A percentile compares a stretch with the other conserved stretches of the same genome.
Conservation (phyloP, 257 asterid genomes). For the Solanum megistacrolobum region DNA sequence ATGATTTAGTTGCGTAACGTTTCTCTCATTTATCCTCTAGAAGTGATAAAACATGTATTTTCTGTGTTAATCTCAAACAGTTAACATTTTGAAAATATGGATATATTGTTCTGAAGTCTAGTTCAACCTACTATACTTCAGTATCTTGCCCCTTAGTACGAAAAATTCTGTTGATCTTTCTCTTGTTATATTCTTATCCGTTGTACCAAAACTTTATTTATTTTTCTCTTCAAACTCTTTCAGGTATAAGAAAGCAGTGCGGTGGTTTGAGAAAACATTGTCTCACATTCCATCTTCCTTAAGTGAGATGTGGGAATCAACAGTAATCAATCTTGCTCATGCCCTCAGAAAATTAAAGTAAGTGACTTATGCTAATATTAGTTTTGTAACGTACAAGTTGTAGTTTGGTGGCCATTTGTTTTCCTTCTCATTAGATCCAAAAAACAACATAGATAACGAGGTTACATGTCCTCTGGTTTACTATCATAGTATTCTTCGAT, state of each 20-base stretch:
- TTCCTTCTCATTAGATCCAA: not conserved
- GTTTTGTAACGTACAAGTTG: not conserved
- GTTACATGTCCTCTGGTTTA: not conserved
- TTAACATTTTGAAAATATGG: not conserved
- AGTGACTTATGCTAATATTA: not conserved
- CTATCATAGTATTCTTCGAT: not conserved
- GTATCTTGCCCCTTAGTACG: not conserved
- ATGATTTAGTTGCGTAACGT: not conserved
- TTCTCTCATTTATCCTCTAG: not conserved
- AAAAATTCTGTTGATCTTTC: not conserved
- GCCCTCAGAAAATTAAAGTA: slow-evolving; percentile 84
- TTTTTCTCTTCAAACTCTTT: slow-evolving; percentile 5
- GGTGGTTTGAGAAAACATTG: slow-evolving; percentile 92
- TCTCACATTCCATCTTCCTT: slow-evolving; percentile 70
- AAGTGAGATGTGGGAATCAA: slow-evolving; percentile 96
- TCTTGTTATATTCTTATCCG: not conserved
- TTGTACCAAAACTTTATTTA: not conserved
- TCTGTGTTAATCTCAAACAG: not conserved
- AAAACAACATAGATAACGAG: not conserved
- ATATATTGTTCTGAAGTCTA: not conserved
- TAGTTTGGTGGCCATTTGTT: not conserved
- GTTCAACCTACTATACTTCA: not conserved
- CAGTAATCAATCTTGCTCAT: slow-evolving; percentile 93
- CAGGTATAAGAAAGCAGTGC: slow-evolving; percentile 80
- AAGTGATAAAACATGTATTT: not conserved